These are phyloP conservation scores for Colletotrichum acutatum DNA, from an alignment of 2,329 filamentous ascomycete genomes.

Conservation along the genomic window DNA sequence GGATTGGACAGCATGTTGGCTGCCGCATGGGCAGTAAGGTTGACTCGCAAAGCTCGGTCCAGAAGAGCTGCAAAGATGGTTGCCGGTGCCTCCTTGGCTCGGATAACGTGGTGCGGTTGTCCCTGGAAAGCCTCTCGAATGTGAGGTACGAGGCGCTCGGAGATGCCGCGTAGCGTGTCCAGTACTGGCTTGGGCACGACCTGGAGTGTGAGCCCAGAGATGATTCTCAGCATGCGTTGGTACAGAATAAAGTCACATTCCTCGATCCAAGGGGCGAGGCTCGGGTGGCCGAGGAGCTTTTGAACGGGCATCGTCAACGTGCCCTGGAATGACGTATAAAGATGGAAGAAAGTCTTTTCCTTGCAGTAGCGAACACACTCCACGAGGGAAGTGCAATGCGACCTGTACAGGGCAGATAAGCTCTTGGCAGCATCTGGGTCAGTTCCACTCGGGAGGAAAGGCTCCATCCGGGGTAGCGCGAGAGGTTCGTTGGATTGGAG, in stretches of 20 bases:
- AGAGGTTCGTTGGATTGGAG: conserved; percentile 76
- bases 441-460: conserved; percentile 82
- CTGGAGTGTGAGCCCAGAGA: conserved; percentile 88
- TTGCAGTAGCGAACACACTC: conserved; percentile 97
- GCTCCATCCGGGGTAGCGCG: conserved; percentile 84
- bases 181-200: conserved; percentile 90
- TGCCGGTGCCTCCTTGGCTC: conserved; percentile 89
- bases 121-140: conserved; percentile 87
- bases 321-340: conserved; percentile 95
- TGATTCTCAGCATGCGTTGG: conserved; percentile 94
- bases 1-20: conserved; percentile 92
- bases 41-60: conserved; percentile 89
- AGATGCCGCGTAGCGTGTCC: conserved; percentile 88
- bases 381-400: conserved; percentile 93
- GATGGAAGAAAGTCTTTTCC: conserved; percentile 94
- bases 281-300: conserved; percentile 85
- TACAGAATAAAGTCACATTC: conserved; percentile 97
- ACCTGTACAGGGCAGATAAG: conserved; percentile 87
- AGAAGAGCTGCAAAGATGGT: conserved; percentile 88
- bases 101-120: conserved; percentile 85
- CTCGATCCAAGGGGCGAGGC: conserved; percentile 90
- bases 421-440: conserved; percentile 90
- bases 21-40: conserved; percentile 91
- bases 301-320: conserved; percentile 97
- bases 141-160: conserved; percentile 81